Conservation (phyloP, 495 filamentous ascomycete genomes). For the Extremus antarcticus region DNA sequence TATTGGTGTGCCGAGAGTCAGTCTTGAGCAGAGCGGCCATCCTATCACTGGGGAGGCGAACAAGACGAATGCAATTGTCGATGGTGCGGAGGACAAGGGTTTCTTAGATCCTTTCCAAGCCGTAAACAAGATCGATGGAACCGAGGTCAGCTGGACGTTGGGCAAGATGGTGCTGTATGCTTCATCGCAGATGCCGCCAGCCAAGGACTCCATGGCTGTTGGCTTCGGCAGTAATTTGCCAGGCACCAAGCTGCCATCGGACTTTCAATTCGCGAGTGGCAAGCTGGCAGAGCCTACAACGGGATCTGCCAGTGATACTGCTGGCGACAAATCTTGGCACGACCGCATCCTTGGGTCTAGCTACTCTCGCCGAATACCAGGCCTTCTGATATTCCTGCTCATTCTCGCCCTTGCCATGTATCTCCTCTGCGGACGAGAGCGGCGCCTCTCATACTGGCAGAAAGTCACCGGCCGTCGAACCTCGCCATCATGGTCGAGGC, state of each 20-base stretch:
- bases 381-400: conserved; percentile 61
- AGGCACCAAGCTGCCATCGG: conserved; percentile 48
- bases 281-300: conserved; percentile 3
- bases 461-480: conserved; percentile 43
- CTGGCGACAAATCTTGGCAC: conserved; percentile 54
- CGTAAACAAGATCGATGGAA: conserved; percentile 80
- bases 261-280: conserved; percentile 79
- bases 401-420: conserved; percentile 58
- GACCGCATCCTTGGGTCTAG: conserved; percentile 54
- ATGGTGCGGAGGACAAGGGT: conserved; percentile 64
- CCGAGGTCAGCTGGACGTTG: conserved; percentile 96
- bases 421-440: conserved; percentile 58
- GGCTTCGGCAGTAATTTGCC: conserved; percentile 76
- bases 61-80: conserved; percentile 60
- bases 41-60: conserved; percentile 44
- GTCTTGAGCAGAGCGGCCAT: conserved; percentile 51
- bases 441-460: conserved; percentile 54
- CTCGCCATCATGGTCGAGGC: not conserved
- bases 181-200: conserved; percentile 65
- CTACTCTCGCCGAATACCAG: conserved; percentile 56
- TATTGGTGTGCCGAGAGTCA: conserved; percentile 86
- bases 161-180: conserved; percentile 98
- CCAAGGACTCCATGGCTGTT: conserved; percentile 55
- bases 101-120: conserved; percentile 85
- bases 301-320: not conserved